Evolutionary conservation across 306 rosid species (phyloP).

Genomic region (Sophora flavescens): DNA sequence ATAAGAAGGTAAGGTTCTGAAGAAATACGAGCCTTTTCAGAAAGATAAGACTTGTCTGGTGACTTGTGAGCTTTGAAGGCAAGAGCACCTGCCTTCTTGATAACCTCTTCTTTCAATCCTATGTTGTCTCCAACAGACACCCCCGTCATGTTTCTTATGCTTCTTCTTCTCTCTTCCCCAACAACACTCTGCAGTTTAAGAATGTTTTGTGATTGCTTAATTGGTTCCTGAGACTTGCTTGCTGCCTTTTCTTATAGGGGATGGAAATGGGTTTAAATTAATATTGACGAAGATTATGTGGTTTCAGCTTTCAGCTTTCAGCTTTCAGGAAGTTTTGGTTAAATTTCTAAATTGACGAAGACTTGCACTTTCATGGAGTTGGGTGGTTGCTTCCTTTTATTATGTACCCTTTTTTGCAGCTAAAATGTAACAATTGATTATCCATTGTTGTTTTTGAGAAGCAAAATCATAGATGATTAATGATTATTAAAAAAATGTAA

Average conservation of each 20-base stretch:
- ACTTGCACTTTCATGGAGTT: too few relatives aligned
- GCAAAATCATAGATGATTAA: too few relatives aligned
- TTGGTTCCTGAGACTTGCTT: not conserved
- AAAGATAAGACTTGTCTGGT: conserved; percentile 35
- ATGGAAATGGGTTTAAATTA: not conserved
- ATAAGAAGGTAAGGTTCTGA: conserved; percentile 42
- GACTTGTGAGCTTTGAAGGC: conserved; percentile 56
- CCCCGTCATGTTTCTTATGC: conserved; percentile 46
- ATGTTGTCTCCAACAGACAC: conserved; percentile 49
- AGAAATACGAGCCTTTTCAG: conserved; percentile 24
- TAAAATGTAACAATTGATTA: too few relatives aligned
- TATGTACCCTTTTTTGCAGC: too few relatives aligned
- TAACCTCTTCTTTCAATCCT: conserved; percentile 49
- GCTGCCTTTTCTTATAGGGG: not conserved
- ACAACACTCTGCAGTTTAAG: not conserved
- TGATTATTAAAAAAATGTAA: too few relatives aligned
- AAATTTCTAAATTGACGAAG: not conserved
- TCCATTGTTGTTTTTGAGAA: too few relatives aligned
- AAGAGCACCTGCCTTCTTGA: conserved; percentile 47
- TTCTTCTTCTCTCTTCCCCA: not conserved
- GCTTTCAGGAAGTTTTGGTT: not conserved
- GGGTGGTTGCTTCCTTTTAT: too few relatives aligned
- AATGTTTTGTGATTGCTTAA: not conserved
- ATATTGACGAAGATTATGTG: not conserved
- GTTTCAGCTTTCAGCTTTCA: too few relatives aligned